phyloP scores from a whole-genome alignment of 1,139 yeast genomes.

The Taiozyma sp. region DNA sequence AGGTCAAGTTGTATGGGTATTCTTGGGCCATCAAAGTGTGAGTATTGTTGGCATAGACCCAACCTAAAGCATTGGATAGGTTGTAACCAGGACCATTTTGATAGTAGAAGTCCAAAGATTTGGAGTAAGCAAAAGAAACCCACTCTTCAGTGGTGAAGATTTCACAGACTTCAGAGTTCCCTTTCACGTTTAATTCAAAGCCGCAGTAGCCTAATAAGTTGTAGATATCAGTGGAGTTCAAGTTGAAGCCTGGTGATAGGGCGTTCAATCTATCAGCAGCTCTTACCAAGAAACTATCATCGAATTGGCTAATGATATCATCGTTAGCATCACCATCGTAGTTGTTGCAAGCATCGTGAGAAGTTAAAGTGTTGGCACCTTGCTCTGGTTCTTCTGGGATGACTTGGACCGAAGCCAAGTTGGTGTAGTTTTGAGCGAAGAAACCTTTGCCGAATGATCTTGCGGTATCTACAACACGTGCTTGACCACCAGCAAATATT shows the following conservation, averaged over 20 bases:
- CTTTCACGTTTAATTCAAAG: slow-evolving; percentile 49
- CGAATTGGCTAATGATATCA: slow-evolving; percentile 17
- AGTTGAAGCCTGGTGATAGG: slow-evolving; percentile 38
- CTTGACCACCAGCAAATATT: slow-evolving; percentile 33
- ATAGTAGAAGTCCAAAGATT: slow-evolving; percentile 46
- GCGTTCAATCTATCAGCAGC: slow-evolving; percentile 35
- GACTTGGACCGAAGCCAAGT: slow-evolving; percentile 29
- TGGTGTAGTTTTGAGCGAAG: slow-evolving; percentile 32
- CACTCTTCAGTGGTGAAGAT: slow-evolving; percentile 53
- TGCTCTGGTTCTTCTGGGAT: slow-evolving; percentile 30
- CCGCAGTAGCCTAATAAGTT: slow-evolving; percentile 47
- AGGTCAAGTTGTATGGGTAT: slow-evolving; percentile 23
- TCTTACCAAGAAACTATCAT: slow-evolving; percentile 28
- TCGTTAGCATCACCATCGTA: slow-evolving; percentile 24
- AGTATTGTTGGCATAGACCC: slow-evolving; percentile 44
- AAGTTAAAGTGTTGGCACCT: slow-evolving; percentile 38
- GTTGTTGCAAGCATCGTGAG: slow-evolving; percentile 28
- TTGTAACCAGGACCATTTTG: slow-evolving; percentile 48
- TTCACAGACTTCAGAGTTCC: slow-evolving; percentile 47
- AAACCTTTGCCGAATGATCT: slow-evolving; percentile 36
- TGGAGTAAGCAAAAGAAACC: slow-evolving; percentile 39
- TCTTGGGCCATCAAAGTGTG: slow-evolving; percentile 22
- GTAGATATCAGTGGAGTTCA: slow-evolving; percentile 37
- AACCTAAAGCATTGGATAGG: slow-evolving; percentile 39
- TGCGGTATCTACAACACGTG: slow-evolving; percentile 35